Evolutionary conservation across 1,139 yeast species (phyloP), one percentile per base, ranked within the genome.

Genomic region (Candida tetrigidarum): DNA sequence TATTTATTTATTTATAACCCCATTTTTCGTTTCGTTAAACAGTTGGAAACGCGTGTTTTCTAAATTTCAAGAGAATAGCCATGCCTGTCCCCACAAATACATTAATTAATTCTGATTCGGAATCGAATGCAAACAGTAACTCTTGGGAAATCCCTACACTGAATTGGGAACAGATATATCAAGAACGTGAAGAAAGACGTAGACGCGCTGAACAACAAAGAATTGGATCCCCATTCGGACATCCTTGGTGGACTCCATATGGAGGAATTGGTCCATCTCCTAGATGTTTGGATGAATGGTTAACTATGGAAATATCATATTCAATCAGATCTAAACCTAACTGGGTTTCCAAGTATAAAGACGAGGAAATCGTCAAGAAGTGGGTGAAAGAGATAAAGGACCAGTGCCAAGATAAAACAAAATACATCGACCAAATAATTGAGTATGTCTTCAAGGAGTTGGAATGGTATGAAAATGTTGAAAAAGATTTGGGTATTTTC

Each of bases 311-410:
- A 2, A 48, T 67, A 15, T 58, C 65, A n/a, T 47, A 50, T 39
- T 41, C 50, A 8, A 63, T 68, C 32, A 54, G 71, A 23, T 45
- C 45, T 8, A 71, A 69, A 45, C 64, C 66, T 1, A 52, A 64
- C 16, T 71, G 76, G 76, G 53, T 59, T 44, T 15, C 42, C 4
- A 71, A 71, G 47, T 65, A 58, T 44, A 62, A 61, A 35, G 57
- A 66, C 41, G 46, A 52, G 1, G 55, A 40, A 1, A 66, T 71
- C 39, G 49, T 51, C 10, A 49, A 39, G 3, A 70, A 67, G 50
- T 71, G 76, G 76, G 56, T 50, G 42, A 30, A 42, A 1, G 76
- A 71, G 49, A 48, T 67, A 10, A 43, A 36, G 20, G 46, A 38
- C 0, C 65, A 60, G 40, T 46, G 54, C 34, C 28, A 32, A 0